phyloP scores from a whole-genome alignment of 2,329 filamentous ascomycete species.

The Aspergillus texensis region DNA sequence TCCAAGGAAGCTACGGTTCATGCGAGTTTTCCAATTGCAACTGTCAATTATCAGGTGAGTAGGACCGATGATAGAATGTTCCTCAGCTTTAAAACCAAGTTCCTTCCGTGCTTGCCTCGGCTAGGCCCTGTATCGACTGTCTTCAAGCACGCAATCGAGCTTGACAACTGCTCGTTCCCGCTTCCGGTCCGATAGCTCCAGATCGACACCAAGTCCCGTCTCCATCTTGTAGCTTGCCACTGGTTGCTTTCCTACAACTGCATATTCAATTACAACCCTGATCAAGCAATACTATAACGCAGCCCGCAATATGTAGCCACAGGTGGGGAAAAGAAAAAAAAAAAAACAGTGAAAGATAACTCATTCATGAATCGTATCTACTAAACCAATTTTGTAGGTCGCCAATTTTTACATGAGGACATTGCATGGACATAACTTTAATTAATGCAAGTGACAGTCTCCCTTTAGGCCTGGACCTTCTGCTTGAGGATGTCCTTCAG shows the following conservation, averaged over 20 bases:
- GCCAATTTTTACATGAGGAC: conserved; percentile 28
- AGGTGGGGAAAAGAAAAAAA: neutral
- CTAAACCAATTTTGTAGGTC: conserved; percentile 25
- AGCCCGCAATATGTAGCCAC: neutral
- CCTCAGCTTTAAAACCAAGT: neutral
- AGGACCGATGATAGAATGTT: neutral
- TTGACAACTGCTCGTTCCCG: neutral
- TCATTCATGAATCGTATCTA: conserved; percentile 29
- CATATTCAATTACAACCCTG: neutral
- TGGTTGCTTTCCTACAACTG: neutral
- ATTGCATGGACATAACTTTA: conserved; percentile 9
- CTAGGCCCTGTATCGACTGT: neutral
- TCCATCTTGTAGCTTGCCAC: neutral
- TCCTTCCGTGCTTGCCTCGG: neutral
- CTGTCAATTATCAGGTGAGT: neutral
- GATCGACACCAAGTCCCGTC: neutral
- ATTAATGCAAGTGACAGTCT: conserved; percentile 11
- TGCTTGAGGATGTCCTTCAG: conserved; percentile 88
- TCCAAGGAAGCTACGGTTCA: neutral
- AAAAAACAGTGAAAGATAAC: conserved; percentile 8
- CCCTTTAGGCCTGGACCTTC: conserved; percentile 67
- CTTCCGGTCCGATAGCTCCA: neutral
- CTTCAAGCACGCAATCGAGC: neutral
- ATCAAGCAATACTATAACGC: neutral
- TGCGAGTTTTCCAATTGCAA: neutral